Percentiles rank a stretch among this genome's conserved stretches.
phyloP scores from a whole-genome alignment of 805 yeast species.

The Wickerhamiella azyma region DNA sequence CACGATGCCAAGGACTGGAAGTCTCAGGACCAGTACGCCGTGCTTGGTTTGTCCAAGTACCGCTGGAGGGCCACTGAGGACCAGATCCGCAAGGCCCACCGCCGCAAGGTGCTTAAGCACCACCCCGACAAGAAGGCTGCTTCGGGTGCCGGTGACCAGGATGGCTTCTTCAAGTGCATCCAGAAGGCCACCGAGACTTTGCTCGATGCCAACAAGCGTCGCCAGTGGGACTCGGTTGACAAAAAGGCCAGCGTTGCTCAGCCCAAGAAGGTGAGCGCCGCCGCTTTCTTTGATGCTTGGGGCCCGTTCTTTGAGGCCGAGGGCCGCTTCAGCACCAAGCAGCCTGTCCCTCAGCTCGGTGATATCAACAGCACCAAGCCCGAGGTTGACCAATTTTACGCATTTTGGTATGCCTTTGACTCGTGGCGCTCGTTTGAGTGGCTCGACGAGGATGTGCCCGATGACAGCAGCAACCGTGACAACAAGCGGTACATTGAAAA shows the following conservation, averaged over 20 bases:
- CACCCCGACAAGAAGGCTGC: slow-evolving; percentile 98
- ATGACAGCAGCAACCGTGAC: slow-evolving; percentile 97
- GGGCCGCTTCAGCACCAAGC: slow-evolving; percentile 80
- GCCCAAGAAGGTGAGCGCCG: slow-evolving; percentile 47
- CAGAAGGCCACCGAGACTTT: slow-evolving; percentile 91
- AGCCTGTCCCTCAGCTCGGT: slow-evolving; percentile 81
- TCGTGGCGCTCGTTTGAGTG: slow-evolving; percentile 98
- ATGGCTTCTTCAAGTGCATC: slow-evolving; percentile 93
- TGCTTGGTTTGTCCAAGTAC: slow-evolving; percentile 80
- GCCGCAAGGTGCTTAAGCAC: slow-evolving; percentile 90
- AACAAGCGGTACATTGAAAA: slow-evolving; percentile 97
- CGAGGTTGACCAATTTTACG: slow-evolving; percentile 77
- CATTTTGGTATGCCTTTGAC: slow-evolving; percentile 85
- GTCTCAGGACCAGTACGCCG: slow-evolving; percentile 89
- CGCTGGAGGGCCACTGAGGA: slow-evolving; percentile 85
- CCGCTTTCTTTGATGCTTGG: slow-evolving; percentile 87
- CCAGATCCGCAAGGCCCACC: slow-evolving; percentile 91
- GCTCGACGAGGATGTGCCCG: slow-evolving; percentile 98
- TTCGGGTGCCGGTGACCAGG: slow-evolving; percentile 65
- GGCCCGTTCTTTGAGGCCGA: slow-evolving; percentile 83
- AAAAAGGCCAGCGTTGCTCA: slow-evolving; percentile 72
- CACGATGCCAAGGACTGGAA: slow-evolving; percentile 99
- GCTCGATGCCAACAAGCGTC: slow-evolving; percentile 74
- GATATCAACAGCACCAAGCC: slow-evolving; percentile 50
- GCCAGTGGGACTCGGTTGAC: slow-evolving; percentile 93